These are phyloP conservation scores for Phytopythium oedochilum DNA, from an alignment of 352 stramenopile species.

Conservation along the genomic window DNA sequence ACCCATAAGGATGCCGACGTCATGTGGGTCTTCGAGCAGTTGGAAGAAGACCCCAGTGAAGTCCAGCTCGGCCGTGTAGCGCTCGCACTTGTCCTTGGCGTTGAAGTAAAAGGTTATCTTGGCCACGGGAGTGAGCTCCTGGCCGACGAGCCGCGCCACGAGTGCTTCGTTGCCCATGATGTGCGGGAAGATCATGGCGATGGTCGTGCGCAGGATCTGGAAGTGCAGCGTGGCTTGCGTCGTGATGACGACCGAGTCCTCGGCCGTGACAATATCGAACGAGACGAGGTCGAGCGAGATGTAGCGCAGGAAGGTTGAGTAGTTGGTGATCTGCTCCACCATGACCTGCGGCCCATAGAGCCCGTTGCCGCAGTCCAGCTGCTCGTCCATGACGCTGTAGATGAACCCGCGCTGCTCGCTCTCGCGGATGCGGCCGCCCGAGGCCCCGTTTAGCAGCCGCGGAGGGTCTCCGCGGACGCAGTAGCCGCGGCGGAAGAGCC, in stretches of 20 bases:
- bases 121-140: conserved; percentile 20
- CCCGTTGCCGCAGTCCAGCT: conserved; percentile 27
- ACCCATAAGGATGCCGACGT: conserved; percentile 28
- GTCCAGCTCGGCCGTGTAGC: conserved; percentile 30
- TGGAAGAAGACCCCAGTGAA: conserved; percentile 28
- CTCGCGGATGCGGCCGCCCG: conserved; percentile 13
- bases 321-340: conserved; percentile 34
- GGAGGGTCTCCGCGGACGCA: background rate
- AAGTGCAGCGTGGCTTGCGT: conserved; percentile 26
- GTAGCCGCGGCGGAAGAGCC: conserved; percentile 6
- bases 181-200: conserved; percentile 40
- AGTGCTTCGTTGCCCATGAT: conserved; percentile 32
- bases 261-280: conserved; percentile 26
- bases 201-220: conserved; percentile 40
- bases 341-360: conserved; percentile 29
- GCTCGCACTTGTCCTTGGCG: conserved; percentile 15
- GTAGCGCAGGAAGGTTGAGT: conserved; percentile 38
- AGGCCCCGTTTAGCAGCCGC: background rate
- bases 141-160: conserved; percentile 30
- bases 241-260: conserved; percentile 30
- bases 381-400: conserved; percentile 27
- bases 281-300: conserved; percentile 21
- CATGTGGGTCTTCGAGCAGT: conserved; percentile 23
- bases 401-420: conserved; percentile 29
- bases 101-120: conserved; percentile 37